Evolutionary conservation across 441 rosid species (phyloP).

Genomic region (Populus tomentosa): DNA sequence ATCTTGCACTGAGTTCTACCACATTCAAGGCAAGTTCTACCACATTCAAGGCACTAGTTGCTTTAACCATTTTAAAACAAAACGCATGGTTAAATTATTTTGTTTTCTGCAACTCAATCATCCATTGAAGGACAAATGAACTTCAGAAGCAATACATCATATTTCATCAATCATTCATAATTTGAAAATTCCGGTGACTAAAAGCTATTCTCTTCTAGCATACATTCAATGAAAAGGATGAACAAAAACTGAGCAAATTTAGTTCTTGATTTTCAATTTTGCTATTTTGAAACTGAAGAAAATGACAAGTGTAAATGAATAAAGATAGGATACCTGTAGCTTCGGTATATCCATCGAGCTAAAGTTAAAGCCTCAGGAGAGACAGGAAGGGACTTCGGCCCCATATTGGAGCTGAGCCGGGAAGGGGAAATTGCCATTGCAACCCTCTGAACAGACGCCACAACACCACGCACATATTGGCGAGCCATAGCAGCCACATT

Average conservation of each 20-base stretch:
- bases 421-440: slow-evolving; percentile 94
- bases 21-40: neutral
- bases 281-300: neutral
- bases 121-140: neutral
- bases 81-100: neutral
- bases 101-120: neutral
- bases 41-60: neutral
- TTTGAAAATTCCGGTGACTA: neutral
- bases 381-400: slow-evolving; percentile 58
- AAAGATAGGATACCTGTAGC: slow-evolving; percentile 58
- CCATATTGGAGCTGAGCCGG: slow-evolving; percentile 36
- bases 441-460: slow-evolving; percentile 92
- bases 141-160: neutral
- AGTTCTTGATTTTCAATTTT: neutral
- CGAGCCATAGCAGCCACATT: slow-evolving; percentile 95
- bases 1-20: neutral
- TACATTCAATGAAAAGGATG: no score
- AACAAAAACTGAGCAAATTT: no score
- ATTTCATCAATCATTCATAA: neutral
- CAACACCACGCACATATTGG: slow-evolving; percentile 77
- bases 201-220: no score
- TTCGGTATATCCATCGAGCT: slow-evolving; percentile 71
- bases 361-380: slow-evolving; percentile 90
- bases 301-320: neutral
- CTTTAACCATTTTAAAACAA: neutral